These are phyloP conservation scores for Neurospora sp. DNA, from an alignment of 495 filamentous ascomycete species.

Conservation along the genomic window DNA sequence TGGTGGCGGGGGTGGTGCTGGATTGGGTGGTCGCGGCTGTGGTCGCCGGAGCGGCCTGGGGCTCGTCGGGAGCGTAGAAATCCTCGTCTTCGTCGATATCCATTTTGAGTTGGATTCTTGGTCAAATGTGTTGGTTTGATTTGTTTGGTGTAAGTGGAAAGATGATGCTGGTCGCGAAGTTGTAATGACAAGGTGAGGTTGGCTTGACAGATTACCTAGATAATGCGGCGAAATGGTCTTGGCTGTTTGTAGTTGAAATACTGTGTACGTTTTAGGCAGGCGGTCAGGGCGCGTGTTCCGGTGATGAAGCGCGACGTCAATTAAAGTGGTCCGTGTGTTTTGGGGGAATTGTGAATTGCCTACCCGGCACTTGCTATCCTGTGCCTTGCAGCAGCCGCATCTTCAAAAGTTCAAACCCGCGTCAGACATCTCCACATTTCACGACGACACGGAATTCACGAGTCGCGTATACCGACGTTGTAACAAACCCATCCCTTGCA, in stretches of 20 bases:
- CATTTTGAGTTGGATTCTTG: constrained; percentile 31
- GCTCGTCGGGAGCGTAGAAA: constrained; percentile 50
- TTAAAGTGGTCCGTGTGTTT: background rate
- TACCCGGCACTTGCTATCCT: background rate
- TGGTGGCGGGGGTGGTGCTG: background rate
- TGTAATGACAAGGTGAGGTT: constrained; percentile 13
- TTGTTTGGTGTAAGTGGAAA: background rate
- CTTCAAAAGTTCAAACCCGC: background rate
- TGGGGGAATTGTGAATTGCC: background rate
- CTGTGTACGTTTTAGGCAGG: constrained; percentile 10
- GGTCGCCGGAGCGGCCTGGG: constrained; percentile 18
- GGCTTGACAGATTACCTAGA: constrained; percentile 11
- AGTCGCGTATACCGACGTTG: background rate
- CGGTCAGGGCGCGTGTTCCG: constrained; percentile 14
- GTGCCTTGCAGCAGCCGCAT: background rate
- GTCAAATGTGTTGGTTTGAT: background rate
- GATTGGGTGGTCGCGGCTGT: constrained; percentile 3
- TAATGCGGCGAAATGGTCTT: constrained; percentile 6
- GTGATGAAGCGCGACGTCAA: constrained; percentile 2
- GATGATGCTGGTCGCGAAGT: background rate
- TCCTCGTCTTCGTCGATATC: constrained; percentile 64
- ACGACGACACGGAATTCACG: background rate
- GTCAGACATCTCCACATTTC: background rate
- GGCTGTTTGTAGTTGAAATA: background rate
- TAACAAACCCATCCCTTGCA: background rate